Evolutionary conservation across 768 basidiomycete genomes (phyloP), one percentile per base, ranked within the genome.

Genomic region (Rhodotorula diobovata): DNA sequence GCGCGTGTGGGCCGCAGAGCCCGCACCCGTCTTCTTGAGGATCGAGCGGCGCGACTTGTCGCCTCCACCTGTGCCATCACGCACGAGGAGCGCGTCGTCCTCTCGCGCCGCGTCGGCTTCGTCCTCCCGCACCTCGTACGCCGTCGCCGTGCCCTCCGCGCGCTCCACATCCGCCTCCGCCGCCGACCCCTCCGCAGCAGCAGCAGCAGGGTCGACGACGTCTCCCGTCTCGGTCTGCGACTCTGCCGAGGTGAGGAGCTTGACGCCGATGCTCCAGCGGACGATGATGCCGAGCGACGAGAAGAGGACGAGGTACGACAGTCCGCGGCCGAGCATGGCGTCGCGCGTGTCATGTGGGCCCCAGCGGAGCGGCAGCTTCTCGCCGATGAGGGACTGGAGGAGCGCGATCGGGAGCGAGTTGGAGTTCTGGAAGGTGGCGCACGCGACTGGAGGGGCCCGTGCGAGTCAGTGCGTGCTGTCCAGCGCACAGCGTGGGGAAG

Each of bases 391-490:
- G 2, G 71, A 71, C 70, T 82, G 81, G 62, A 97, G 91, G 43
- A 99, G 84, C 0, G 95, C 95, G 69, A 97, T 91, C 0, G 95
- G 95, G 11, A 99, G 86, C 0, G 91, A 91, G 79, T 97, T 97
- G 6, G 90, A 91, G 80, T 93, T 95, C 89, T 93, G 77, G 54
- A 74, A 74, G 39, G 58, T 72, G 21, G 78, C 74, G 61, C 74
- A 76, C 11, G 78, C 77, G 61, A 77, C 69, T 61, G 74, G 45
- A n/a, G n/a, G 41, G 55, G 63, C 12, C 41, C 41, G 57, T 0
- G 46, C 57, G 59, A 60, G 41, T 50, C 66, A 58, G 67, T 37
- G 8, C 12, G 32, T 25, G 12, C 41, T 14, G 41, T 7, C 6
- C 11, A 12, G 8, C 5, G 41, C 12, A 14, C 25, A 37, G 61